These are phyloP conservation scores for Trichocomaceae sp. DNA, from an alignment of 2,329 filamentous ascomycete species.

Conservation along the genomic window DNA sequence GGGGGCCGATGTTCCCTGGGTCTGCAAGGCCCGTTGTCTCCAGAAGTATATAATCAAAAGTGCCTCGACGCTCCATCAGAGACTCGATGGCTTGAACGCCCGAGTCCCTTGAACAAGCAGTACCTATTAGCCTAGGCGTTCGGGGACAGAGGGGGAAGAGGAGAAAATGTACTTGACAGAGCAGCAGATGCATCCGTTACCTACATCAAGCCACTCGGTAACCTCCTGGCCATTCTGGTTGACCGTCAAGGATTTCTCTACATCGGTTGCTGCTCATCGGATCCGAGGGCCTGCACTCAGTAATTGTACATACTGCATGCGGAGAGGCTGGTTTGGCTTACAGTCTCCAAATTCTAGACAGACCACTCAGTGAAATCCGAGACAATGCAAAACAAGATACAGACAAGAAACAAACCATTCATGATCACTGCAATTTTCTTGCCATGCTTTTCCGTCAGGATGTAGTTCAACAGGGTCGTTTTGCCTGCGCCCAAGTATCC, in stretches of 20 bases:
- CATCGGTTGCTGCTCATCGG: conserved; percentile 63
- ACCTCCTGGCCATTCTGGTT: conserved; percentile 76
- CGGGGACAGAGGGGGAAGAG: not conserved
- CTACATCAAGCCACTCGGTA: conserved; percentile 91
- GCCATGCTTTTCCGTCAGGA: conserved; percentile 87
- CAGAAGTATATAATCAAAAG: conserved; percentile 94
- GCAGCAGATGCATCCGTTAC: conserved; percentile 96
- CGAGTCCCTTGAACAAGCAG: conserved; percentile 56
- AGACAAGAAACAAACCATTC: conserved; percentile 56
- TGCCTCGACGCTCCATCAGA: conserved; percentile 85
- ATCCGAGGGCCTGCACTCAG: not conserved
- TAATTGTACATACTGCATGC: no score
- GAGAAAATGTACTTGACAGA: conserved; percentile 67
- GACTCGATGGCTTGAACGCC: conserved; percentile 94
- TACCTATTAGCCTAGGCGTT: not conserved
- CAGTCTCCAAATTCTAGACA: conserved; percentile 70
- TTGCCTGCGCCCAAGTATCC: conserved; percentile 95
- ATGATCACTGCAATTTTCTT: conserved; percentile 98
- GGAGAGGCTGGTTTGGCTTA: conserved; percentile 45
- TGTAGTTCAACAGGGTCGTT: conserved; percentile 92
- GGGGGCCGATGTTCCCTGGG: conserved; percentile 86
- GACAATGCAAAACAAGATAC: not conserved
- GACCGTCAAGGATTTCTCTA: conserved; percentile 91
- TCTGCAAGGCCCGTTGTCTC: conserved; percentile 95
- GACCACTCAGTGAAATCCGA: conserved; percentile 13